Evolutionary conservation across 129 eudicot genomes (phyloP), one percentile per base, ranked within the genome.

Genomic region (Lactuca sativa): DNA sequence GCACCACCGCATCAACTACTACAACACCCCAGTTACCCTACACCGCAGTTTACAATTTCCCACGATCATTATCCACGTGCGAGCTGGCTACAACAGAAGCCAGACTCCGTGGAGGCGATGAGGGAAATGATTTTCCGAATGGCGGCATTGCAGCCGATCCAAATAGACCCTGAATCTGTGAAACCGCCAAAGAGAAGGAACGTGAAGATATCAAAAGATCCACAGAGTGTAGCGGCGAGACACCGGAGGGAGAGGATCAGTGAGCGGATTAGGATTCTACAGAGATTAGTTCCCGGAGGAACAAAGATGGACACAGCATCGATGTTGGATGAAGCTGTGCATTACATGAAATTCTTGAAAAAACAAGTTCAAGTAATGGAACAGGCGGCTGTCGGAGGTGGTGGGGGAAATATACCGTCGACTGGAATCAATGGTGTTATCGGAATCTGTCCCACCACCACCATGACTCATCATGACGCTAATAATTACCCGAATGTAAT

Each of bases 261-360:
- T 32, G 87, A 86, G 72, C 61, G 79, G 79, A 86, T 86, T 2
- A 58, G 98, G 58, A 92, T 92, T 14, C 64, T 92, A 41, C 98
- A 92, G 51, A 74, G 96, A 56, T 82, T 92, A n/a, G 98, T 92
- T 10, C 98, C 98, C 0, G 98, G 98, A 0, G 98, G 98, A 0
- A 92, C 90, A 0, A 92, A 92, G 82, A 86, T 92, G 98, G 98
- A 92, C 71, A 89, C 98, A 0, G 98, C 98, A 9, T 89, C 98
- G 4, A 92, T 92, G 98, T 64, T 92, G 40, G 98, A 92, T 36
- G 98, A 92, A 81, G 98, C 98, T 21, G 80, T 87, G 33, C 90
- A 91, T 72, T 92, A 92, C 41, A 88, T 92, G 57, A 92, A 84
- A 82, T 92, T 86, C 71, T 76, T 92, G 78, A 89, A 86, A 47